These are phyloP conservation scores for Debaryomycetaceae sp. DNA, from an alignment of 1,139 yeast genomes.

Conservation along the genomic window DNA sequence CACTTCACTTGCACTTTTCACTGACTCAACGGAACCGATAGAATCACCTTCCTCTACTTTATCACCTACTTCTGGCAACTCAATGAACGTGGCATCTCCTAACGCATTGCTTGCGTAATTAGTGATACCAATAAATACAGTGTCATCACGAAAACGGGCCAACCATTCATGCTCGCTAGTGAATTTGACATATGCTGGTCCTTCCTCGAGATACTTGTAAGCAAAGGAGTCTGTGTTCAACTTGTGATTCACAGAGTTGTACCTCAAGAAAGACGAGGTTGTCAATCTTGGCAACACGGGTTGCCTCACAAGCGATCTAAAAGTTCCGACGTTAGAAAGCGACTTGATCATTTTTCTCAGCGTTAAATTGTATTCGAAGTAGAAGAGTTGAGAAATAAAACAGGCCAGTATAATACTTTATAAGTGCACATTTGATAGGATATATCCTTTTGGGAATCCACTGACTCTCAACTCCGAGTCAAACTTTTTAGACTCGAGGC, in stretches of 20 bases:
- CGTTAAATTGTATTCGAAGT: not conserved
- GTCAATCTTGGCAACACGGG: slow-evolving; percentile 1
- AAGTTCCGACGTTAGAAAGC: not conserved
- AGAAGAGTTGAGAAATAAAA: not conserved
- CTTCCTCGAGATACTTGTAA: slow-evolving; percentile 45
- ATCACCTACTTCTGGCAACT: slow-evolving; percentile 76
- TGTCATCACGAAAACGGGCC: slow-evolving; percentile 77
- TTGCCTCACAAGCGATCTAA: not conserved
- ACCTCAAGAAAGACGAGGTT: slow-evolving; percentile 13
- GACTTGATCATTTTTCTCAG: not conserved
- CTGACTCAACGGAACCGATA: slow-evolving; percentile 91
- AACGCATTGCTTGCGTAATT: slow-evolving; percentile 96
- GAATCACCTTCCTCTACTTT: slow-evolving; percentile 71
- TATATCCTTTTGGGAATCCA: not conserved
- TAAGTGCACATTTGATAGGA: not conserved
- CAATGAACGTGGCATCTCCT: slow-evolving; percentile 95
- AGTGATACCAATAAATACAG: slow-evolving; percentile 88
- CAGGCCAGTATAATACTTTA: not conserved
- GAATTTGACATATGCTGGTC: slow-evolving; percentile 59
- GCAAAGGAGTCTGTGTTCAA: slow-evolving; percentile 52
- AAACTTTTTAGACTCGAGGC: not conserved
- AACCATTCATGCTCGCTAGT: slow-evolving; percentile 97
- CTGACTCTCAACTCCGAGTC: not conserved
- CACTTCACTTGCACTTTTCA: slow-evolving; percentile 90
- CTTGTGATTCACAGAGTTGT: slow-evolving; percentile 42